Evolutionary conservation across 2,329 filamentous ascomycete genomes (phyloP), one percentile per base, ranked within the genome.

Genomic region (Pleurostoma richardsiae): DNA sequence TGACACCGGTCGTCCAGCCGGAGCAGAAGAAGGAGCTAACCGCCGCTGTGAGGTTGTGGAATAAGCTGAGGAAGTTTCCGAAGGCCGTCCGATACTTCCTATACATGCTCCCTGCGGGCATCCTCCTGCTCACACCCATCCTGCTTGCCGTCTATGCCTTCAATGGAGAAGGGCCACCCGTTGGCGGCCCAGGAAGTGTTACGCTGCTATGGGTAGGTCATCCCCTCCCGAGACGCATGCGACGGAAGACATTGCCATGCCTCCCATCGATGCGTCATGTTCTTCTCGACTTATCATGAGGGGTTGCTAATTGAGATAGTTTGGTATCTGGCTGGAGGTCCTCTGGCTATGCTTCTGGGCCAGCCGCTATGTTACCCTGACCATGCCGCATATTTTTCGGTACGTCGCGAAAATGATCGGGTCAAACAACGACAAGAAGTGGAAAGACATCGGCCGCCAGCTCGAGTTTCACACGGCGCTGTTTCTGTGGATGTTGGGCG

Each of bases 261-360:
- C 19, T 19, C 19, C 19, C 19, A 19, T 19, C 19, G 19, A 19
- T 2, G 19, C 19, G 19, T 19, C 19, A 19, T 19, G 19, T 19
- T 19, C 19, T 19, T 19, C 19, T 19, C 19, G 19, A 2, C 19
- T 19, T 19, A 19, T 19, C 2, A 19, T 19, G 19, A 19, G 19
- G 19, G 19, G 19, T 19, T 19, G 19, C 19, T 19, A 19, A 19
- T 19, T 19, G 19, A 19, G 19, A 19, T 19, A 19, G 19, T 96
- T 97, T 60, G 88, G 88, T 30, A 90, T 96, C 52, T 97, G 92
- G 92, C 76, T 96, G 19, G 88, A 96, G 65, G 89, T 96, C 39
- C 77, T 96, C 29, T 97, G 92, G 92, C 75, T 92, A 52, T 90
- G 90, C 0, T 74, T 96, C 0, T 97, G 92, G 92, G 85, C 86